Evolutionary conservation across 306 rosid species (phyloP).

Genomic region (Trifolium dubium): DNA sequence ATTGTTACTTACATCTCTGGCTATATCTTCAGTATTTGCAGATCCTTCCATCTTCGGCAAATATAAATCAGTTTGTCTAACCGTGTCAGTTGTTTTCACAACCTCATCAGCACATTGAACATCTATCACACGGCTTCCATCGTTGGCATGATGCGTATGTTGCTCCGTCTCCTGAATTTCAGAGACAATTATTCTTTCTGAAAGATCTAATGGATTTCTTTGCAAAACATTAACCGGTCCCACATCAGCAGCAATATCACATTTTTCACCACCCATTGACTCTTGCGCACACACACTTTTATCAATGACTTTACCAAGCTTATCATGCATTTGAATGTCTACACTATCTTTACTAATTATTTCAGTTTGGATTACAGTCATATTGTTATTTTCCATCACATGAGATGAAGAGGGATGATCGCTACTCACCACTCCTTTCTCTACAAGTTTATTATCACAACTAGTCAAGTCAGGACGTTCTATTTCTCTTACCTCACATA

Average conservation of each 20-base stretch:
- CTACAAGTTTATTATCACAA: slow-evolving; percentile 45
- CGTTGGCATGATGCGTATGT: slow-evolving; percentile 34
- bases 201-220: slow-evolving; percentile 40
- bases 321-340: slow-evolving; percentile 50
- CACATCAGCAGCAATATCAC: slow-evolving; percentile 39
- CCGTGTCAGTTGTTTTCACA: slow-evolving; percentile 50
- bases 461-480: slow-evolving; percentile 45
- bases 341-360: slow-evolving; percentile 43
- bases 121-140: slow-evolving; percentile 49
- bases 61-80: slow-evolving; percentile 42
- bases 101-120: slow-evolving; percentile 52
- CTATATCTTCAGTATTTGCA: slow-evolving; percentile 56
- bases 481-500: slow-evolving; percentile 63
- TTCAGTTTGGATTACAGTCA: slow-evolving; percentile 43
- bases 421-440: slow-evolving; percentile 45
- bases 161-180: slow-evolving; percentile 44
- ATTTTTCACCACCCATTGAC: slow-evolving; percentile 47
- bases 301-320: slow-evolving; percentile 37
- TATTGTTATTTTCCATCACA: slow-evolving; percentile 46
- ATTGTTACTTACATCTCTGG: slow-evolving; percentile 54
- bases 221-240: slow-evolving; percentile 37
- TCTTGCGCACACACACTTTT: slow-evolving; percentile 45
- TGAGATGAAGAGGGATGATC: slow-evolving; percentile 43
- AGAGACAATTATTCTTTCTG: slow-evolving; percentile 40
- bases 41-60: slow-evolving; percentile 52